Conservation (phyloP, 2,329 filamentous ascomycete species). For the Penicillium paneum region DNA sequence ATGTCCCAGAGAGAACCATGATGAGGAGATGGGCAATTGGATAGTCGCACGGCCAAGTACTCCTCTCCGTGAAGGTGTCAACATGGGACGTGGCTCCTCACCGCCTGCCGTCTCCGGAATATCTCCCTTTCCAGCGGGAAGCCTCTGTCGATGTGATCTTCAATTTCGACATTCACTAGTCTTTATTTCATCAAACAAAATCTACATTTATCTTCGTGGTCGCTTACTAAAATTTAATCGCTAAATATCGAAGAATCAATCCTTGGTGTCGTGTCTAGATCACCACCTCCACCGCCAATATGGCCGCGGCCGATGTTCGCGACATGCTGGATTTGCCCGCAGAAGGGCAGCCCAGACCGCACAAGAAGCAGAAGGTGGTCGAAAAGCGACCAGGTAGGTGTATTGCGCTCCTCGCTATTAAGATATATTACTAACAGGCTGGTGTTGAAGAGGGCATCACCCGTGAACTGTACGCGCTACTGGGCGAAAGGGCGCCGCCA, state of each 20-base stretch:
- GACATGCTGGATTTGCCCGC: slow-evolving; percentile 79
- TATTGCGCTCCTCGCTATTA: not conserved
- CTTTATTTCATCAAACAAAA: slow-evolving; percentile 13
- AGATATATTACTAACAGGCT: not conserved
- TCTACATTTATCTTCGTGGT: slow-evolving; percentile 3
- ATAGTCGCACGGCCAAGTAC: slow-evolving; percentile 11
- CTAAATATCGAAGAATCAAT: not conserved
- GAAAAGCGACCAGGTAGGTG: slow-evolving; percentile 55
- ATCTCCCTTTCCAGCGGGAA: slow-evolving; percentile 24
- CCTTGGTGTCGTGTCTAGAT: not conserved
- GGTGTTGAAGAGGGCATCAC: slow-evolving; percentile 47
- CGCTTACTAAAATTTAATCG: not conserved
- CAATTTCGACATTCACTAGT: slow-evolving; percentile 2
- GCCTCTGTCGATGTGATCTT: slow-evolving; percentile 17
- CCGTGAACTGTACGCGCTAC: slow-evolving; percentile 50
- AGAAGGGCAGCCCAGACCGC: slow-evolving; percentile 57
- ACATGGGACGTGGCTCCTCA: slow-evolving; percentile 25
- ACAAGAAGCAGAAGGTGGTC: slow-evolving; percentile 71
- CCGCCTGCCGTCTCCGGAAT: slow-evolving; percentile 21
- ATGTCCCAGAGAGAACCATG: slow-evolving; percentile 39
- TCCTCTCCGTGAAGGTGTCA: slow-evolving; percentile 17
- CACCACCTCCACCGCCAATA: slow-evolving; percentile 38
- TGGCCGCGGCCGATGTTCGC: slow-evolving; percentile 78
- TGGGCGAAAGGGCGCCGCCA: slow-evolving; percentile 52
- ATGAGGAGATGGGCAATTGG: slow-evolving; percentile 13